Conservation (phyloP, 1,284 basidiomycete species). For the Phylloboletellus chloephorus region DNA sequence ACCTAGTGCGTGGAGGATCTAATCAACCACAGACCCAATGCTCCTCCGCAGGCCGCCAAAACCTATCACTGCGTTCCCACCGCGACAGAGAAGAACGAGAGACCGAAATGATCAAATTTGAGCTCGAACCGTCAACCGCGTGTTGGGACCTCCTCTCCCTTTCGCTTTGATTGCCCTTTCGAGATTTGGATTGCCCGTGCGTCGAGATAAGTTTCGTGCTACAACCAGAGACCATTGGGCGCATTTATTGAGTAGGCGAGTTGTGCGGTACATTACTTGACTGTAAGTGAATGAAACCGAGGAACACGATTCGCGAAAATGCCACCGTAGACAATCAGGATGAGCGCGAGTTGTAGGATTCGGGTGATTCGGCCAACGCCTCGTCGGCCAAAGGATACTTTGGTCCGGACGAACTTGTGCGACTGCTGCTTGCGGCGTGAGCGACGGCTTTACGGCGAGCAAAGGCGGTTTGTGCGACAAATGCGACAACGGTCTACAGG, state of each 20-base stretch:
- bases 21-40: background rate
- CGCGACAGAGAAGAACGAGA: constrained; percentile 7
- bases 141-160: background rate
- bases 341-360: constrained; percentile 2
- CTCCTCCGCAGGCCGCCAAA: constrained; percentile 4
- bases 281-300: background rate
- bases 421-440: constrained; percentile 3
- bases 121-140: background rate
- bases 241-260: too few relatives aligned
- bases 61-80: constrained; percentile 7
- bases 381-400: constrained; percentile 16
- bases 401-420: constrained; percentile 7
- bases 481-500: constrained; percentile 23
- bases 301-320: background rate
- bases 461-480: constrained; percentile 26
- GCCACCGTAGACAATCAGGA: background rate
- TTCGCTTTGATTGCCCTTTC: background rate
- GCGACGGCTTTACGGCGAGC: constrained; percentile 20
- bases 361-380: constrained; percentile 17
- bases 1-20: too few relatives aligned
- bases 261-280: background rate
- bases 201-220: too few relatives aligned
- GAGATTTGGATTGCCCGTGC: too few relatives aligned
- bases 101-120: background rate
- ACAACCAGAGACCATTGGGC: too few relatives aligned